phyloP scores from a whole-genome alignment of 2,329 filamentous ascomycete species.

The Fusarium sp. region DNA sequence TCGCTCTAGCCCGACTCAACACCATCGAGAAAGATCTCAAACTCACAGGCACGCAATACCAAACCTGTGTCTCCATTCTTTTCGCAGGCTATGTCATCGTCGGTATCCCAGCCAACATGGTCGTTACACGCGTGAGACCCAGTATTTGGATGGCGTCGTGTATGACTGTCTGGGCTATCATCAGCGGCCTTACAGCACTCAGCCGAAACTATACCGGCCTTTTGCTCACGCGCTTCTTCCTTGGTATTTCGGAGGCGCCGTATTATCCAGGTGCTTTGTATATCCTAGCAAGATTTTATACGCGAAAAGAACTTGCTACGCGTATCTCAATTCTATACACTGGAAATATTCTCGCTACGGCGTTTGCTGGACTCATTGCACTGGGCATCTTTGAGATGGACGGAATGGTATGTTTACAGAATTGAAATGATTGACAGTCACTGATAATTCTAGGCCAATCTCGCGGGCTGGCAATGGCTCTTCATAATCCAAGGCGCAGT shows the following conservation, averaged over 20 bases:
- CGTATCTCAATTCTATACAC: conserved; percentile 59
- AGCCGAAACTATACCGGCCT: conserved; percentile 60
- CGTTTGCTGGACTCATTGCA: conserved; percentile 58
- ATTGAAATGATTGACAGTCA: fast-evolving
- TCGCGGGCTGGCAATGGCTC: conserved; percentile 54
- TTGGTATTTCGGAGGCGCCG: conserved; percentile 55
- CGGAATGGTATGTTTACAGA: conserved; percentile 24
- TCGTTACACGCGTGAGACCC: conserved; percentile 55
- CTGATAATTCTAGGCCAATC: background rate
- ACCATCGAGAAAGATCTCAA: conserved; percentile 45
- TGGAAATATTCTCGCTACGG: conserved; percentile 50
- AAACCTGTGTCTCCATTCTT: conserved; percentile 46
- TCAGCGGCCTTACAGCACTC: conserved; percentile 59
- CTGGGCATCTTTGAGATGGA: conserved; percentile 53
- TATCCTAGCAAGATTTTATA: conserved; percentile 66
- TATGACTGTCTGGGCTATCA: conserved; percentile 60
- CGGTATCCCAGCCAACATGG: conserved; percentile 56
- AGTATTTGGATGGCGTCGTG: conserved; percentile 54
- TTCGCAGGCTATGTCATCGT: conserved; percentile 59
- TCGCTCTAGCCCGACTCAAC: conserved; percentile 55
- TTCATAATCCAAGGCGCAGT: conserved; percentile 73
- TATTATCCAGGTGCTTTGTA: conserved; percentile 52
- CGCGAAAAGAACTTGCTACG: conserved; percentile 58
- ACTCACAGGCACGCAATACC: conserved; percentile 43
- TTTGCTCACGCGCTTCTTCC: conserved; percentile 58